These are phyloP conservation scores for Geotrichum citri-aurantii DNA, from an alignment of 1,139 yeast genomes.

Conservation along the genomic window DNA sequence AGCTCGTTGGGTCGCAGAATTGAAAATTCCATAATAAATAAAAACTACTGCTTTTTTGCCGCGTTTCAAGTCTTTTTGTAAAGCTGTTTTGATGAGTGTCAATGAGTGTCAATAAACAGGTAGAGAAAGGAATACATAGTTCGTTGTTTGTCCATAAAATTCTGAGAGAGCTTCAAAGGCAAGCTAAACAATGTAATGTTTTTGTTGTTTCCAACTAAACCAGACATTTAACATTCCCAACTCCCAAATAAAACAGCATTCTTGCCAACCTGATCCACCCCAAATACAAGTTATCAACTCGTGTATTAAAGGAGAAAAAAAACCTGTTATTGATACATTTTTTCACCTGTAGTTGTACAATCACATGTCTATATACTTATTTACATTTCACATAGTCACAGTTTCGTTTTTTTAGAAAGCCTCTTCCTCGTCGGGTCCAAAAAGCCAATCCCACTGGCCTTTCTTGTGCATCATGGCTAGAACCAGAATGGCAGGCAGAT, in stretches of 20 bases:
- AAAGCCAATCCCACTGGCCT: conserved; percentile 87
- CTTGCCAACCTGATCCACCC: not conserved
- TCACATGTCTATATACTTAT: not conserved
- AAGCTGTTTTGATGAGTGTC: not conserved
- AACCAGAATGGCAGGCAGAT: conserved; percentile 80
- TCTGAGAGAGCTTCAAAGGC: too few species aligned
- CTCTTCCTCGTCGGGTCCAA: conserved; percentile 22
- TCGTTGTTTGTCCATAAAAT: too few species aligned
- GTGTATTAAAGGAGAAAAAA: not conserved
- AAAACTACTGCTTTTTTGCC: not conserved
- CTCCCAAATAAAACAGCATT: not conserved
- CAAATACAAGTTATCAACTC: not conserved
- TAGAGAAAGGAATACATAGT: too few species aligned
- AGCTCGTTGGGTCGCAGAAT: not conserved
- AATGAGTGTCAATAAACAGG: too few species aligned
- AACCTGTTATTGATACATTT: not conserved
- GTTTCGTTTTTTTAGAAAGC: not conserved
- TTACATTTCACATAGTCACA: not conserved
- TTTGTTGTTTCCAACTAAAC: too few species aligned
- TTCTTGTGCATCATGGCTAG: conserved; percentile 92
- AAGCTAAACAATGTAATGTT: too few species aligned
- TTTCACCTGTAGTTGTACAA: not conserved
- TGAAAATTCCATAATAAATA: conserved; percentile 2
- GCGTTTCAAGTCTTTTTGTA: not conserved
- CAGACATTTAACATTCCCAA: too few species aligned